Evolutionary conservation across 1,139 yeast genomes (phyloP), one percentile per base, ranked within the genome.

Genomic region (Candida sp.): DNA sequence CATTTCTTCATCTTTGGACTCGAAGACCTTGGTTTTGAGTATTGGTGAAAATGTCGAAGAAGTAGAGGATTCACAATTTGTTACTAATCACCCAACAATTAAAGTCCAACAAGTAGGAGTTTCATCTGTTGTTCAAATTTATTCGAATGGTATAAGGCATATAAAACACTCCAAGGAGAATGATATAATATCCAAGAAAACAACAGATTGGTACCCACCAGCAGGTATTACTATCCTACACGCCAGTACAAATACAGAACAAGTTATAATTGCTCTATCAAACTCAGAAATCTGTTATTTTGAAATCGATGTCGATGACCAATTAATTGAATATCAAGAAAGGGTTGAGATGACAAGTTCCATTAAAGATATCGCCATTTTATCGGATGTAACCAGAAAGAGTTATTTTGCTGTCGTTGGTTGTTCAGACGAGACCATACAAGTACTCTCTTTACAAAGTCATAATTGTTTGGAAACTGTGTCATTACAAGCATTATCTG

Each of bases 31-130:
- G 43, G 87, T 90, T 1, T 65, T 93, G 21, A 77, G 87, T 1
- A 82, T 88, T 42, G 91, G 90, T 4, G 96, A 87, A 47, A 82
- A 80, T 1, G 89, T 88, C 4, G 90, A 85, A 50, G 93, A 87
- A 55, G 87, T 85, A 4, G 69, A 75, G 4, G 85, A 84, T 49
- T 81, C 93, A 0, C 81, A 84, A 2, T 73, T 88, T 22, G 63
- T 76, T 1, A 55, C 73, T 1, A 71, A 76, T 33, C 82, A 80
- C 33, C 73, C 79, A 2, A 89, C 98, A 0, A 54, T 91, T 3
- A 79, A 78, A 1, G 84, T 88, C 0, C 84, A 81, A 43, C 90
- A 84, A 55, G 73, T 91, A 43, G 96, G 96, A 0, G 55, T 54
- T 2, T 58, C 64, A 8, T 79, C 95, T 0, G 61, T 90, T 0